These are phyloP conservation scores for Exophiala lecanii-corni DNA, from an alignment of 2,329 filamentous ascomycete genomes.

Conservation along the genomic window DNA sequence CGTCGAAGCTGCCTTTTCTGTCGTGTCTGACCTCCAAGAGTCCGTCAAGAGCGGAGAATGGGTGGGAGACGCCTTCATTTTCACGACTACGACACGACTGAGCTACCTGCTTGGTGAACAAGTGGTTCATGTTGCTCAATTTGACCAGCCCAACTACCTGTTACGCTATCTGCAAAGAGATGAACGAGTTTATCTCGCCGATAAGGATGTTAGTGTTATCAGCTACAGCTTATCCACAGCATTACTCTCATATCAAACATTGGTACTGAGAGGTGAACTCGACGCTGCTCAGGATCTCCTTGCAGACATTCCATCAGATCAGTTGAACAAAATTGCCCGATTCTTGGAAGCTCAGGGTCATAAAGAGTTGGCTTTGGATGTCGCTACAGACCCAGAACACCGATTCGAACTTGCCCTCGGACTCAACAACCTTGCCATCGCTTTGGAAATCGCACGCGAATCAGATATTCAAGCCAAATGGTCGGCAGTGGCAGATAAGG, in stretches of 20 bases:
- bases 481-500: conserved; percentile 94
- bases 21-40: conserved; percentile 93
- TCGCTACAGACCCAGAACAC: conserved; percentile 91
- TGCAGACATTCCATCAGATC: conserved; percentile 76
- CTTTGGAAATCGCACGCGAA: conserved; percentile 74
- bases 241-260: conserved; percentile 93
- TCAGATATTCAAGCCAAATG: conserved; percentile 94
- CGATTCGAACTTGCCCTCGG: conserved; percentile 88
- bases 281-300: conserved; percentile 85
- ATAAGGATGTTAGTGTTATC: conserved; percentile 90
- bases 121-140: conserved; percentile 95
- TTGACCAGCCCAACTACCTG: conserved; percentile 91
- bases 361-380: conserved; percentile 90
- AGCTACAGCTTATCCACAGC: conserved; percentile 87
- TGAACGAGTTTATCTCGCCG: conserved; percentile 87
- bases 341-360: conserved; percentile 97
- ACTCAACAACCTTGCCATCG: conserved; percentile 78
- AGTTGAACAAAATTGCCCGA: conserved; percentile 96
- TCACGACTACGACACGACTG: conserved; percentile 93
- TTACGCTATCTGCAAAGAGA: conserved; percentile 93
- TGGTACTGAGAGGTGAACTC: conserved; percentile 89
- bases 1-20: conserved; percentile 91
- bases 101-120: conserved; percentile 98
- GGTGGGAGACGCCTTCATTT: conserved; percentile 98
- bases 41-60: conserved; percentile 90